Base-by-base conservation (phyloP, 192 early-diverging fungal species). In the Jimgerdemannia lactiflua region DNA sequence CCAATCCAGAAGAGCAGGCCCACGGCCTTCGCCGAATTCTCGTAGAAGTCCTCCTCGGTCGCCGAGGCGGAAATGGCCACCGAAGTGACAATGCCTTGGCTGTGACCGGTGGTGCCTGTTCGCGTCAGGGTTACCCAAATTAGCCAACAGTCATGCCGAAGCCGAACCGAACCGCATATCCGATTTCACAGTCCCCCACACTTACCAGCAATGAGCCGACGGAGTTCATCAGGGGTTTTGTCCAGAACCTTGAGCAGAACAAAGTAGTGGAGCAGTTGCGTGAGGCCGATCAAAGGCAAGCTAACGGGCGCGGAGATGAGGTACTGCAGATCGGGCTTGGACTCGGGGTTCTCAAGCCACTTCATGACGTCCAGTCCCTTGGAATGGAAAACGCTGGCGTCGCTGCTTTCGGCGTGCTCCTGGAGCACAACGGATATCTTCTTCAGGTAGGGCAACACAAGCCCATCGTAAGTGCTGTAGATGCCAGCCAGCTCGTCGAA, bases 211-310 rank as follows among this genome's bases (percentile, higher is more conserved):
- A 93, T 90, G 74, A 85, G 78, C 39, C 77, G 73, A 14, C 90
- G 82, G 70, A 91, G 70, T 71, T 89, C 83, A 64, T 78, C 90
- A 11, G 90, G 90, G 43, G 90, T 85, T 70, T 80, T 75, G 67
- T 84, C 87, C 78, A 86, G 88, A 75, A 83, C 91, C 74, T 90
- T 91, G 77, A 94, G 87, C 85, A 92, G 91, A 42, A 96, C 89
- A 87, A 91, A 92, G 87, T 97, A 95, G 65, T 95, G 91, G 74
- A 94, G 84, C 44, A 98, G 85, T 84, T 98, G 96, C 42, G 93
- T 94, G 67, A 98, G 83, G 66, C 95, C 96, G 71, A 98, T 95
- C 72, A 98, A 86, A 39, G 96, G 95, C 69, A 95, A 86, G 74
- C 90, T 92, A 49, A 96, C 89, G 39, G 93, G 90, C 8, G 95